phyloP scores from a whole-genome alignment of 352 stramenopile species.

The Pythium rhizo-oryzae region DNA sequence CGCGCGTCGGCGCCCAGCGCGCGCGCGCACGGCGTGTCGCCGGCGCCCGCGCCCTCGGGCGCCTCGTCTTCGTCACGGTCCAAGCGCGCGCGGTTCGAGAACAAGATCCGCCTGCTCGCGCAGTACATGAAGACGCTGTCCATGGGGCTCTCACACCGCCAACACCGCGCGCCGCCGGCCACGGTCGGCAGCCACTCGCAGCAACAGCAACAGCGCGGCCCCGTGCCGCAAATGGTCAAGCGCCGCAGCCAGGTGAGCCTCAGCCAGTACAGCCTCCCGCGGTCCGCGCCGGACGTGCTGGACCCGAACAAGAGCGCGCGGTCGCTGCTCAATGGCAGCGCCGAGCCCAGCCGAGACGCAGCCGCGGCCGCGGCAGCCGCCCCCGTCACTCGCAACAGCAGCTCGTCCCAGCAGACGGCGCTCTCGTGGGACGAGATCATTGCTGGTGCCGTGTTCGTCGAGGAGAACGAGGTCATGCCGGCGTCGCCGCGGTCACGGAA shows the following conservation, averaged over 20 bases:
- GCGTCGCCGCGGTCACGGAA: constrained; percentile 50
- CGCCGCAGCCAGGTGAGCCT: constrained; percentile 27
- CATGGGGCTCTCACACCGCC: constrained; percentile 15
- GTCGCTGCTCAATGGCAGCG: constrained; percentile 9
- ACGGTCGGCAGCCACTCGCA: constrained; percentile 8
- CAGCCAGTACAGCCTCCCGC: constrained; percentile 25
- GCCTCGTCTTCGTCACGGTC: background rate
- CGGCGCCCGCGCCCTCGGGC: constrained; percentile 1
- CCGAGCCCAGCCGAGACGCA: constrained; percentile 9
- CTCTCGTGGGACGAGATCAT: constrained; percentile 37
- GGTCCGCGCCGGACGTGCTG: constrained; percentile 29
- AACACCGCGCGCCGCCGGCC: constrained; percentile 7
- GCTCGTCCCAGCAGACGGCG: constrained; percentile 19
- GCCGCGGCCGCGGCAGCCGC: background rate
- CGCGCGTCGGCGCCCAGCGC: background rate
- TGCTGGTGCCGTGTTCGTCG: constrained; percentile 28
- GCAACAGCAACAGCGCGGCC: background rate
- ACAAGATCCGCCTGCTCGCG: constrained; percentile 28
- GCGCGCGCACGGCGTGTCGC: background rate
- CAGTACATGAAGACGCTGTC: constrained; percentile 34
- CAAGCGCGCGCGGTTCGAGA: constrained; percentile 24
- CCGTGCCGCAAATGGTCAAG: constrained; percentile 21
- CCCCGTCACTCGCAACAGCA: constrained; percentile 11
- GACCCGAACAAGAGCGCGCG: constrained; percentile 18
- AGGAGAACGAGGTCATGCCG: constrained; percentile 52